Base-by-base conservation (phyloP, 2,329 filamentous ascomycete genomes). In the Alternaria hordeiaustralica region DNA sequence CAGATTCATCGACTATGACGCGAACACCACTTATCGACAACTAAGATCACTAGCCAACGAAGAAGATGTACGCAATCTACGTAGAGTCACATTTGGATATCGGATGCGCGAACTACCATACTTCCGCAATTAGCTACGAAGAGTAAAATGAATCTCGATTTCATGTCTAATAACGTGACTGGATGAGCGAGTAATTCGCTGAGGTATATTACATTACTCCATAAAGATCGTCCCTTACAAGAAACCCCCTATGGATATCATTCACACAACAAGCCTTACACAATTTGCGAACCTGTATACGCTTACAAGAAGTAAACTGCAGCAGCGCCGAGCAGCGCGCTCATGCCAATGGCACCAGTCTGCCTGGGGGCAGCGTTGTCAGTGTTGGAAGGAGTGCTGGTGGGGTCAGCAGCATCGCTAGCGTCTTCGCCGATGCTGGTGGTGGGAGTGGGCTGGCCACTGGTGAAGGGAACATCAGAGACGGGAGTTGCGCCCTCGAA, bases 391-490 rank as follows among this genome's bases (percentile, higher is more conserved):
- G 76, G 75, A 47, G 74, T 74, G 4, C 70, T 66, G 51, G 61
- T 62, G 18, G 67, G 57, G 15, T 55, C 64, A 47, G 65, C 62
- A 25, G 72, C 65, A 43, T 73, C 73, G 18, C 69, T 74, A 23
- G 73, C 73, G 6, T 71, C 80, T 4, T 80, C 75, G 4, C 81
- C 78, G 36, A 80, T 73, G 57, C 75, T 67, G 61, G 80, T 78
- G n/a, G 82, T 84, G 0, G 86, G 78, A 2, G 81, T 79, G 1
- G 84, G 73, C 36, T 88, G 79, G 26, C 84, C 85, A 20, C 83
- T 85, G 1, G 88, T 90, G 75, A 87, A 89, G 0, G 88, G 87
- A 7, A 79, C 80, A 9, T 77, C 74, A 20, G 81, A 81, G 25
- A 77, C 85, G 8, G 83, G 81, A 6, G 81, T 83, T 5, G 87